A percentile compares a stretch with the other conserved stretches of the same genome.
Conservation (phyloP, 164 flowering plant species). For the Magnolia officinalis region DNA sequence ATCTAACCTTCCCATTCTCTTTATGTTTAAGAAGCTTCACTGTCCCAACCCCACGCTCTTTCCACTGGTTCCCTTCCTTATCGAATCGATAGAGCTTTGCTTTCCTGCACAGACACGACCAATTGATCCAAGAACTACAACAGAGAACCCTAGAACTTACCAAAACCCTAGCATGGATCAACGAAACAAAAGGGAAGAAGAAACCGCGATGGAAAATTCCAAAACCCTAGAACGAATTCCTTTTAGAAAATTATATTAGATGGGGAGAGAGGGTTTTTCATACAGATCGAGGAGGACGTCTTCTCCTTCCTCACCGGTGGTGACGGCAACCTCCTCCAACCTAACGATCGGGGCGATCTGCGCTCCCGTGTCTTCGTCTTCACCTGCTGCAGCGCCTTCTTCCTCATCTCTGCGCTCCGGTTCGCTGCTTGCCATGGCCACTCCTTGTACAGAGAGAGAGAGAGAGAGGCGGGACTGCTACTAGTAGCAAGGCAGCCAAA, state of each 20-base stretch:
- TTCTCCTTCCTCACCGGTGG: conserved; percentile 82
- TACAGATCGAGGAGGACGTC: conserved; percentile 58
- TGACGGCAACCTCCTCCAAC: conserved; percentile 75
- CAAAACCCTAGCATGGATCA: background rate
- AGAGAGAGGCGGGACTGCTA: background rate
- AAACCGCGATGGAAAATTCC: background rate
- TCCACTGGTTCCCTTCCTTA: conserved; percentile 41
- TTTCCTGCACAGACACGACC: conserved; percentile 20
- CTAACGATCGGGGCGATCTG: conserved; percentile 74
- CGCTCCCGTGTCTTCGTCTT: conserved; percentile 88
- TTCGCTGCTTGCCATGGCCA: conserved; percentile 38
- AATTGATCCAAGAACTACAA: background rate
- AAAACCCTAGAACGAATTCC: background rate
- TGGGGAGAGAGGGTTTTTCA: background rate
- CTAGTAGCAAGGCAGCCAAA: background rate
- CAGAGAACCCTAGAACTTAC: background rate
- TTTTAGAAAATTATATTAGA: background rate
- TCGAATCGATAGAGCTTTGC: conserved; percentile 45
- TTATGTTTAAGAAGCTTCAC: conserved; percentile 42
- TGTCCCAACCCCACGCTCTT: conserved; percentile 42
- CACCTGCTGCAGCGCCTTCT: conserved; percentile 33
- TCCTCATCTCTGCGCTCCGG: conserved; percentile 59
- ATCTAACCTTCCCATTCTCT: conserved; percentile 33
- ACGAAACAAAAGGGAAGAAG: background rate
- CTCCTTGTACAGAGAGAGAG: background rate